Percentiles rank a stretch among this genome's conserved stretches.
These are phyloP conservation scores for Lodderomyces orthopsilosis DNA, from an alignment of 1,139 yeast genomes.

Conservation along the genomic window DNA sequence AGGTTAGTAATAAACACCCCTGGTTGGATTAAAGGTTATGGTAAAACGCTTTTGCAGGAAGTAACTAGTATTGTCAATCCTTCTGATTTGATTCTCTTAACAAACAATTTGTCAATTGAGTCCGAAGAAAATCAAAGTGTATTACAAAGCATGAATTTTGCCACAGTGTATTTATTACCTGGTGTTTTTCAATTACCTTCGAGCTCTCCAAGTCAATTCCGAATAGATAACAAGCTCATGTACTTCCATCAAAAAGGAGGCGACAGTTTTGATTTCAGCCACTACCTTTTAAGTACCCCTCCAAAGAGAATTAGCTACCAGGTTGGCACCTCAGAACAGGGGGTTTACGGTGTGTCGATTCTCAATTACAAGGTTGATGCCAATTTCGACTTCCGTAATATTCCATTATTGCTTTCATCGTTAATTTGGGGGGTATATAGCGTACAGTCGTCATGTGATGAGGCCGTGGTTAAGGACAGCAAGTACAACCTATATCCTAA, in stretches of 20 bases:
- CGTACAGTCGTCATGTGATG: slow-evolving; percentile 3
- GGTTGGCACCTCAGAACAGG: slow-evolving; percentile 16
- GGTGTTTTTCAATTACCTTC: slow-evolving; percentile 18
- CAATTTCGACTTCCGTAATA: slow-evolving; percentile 34
- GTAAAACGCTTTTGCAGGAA: slow-evolving; percentile 58
- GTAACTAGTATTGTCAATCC: slow-evolving; percentile 52
- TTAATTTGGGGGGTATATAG: slow-evolving; percentile 51
- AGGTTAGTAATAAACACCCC: slow-evolving; percentile 74
- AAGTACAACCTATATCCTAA: background rate
- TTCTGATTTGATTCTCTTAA: slow-evolving; percentile 45
- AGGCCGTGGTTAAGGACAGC: background rate
- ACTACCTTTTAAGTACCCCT: slow-evolving; percentile 43
- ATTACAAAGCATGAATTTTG: slow-evolving; percentile 14
- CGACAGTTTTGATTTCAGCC: slow-evolving; percentile 41
- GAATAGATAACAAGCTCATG: slow-evolving; percentile 49
- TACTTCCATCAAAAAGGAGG: slow-evolving; percentile 47
- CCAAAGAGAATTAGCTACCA: slow-evolving; percentile 50
- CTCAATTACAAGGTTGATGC: slow-evolving; percentile 28
- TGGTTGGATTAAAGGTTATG: slow-evolving; percentile 93
- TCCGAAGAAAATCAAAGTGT: slow-evolving; percentile 25
- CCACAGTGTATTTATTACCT: background rate
- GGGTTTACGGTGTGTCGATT: slow-evolving; percentile 37
- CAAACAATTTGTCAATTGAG: slow-evolving; percentile 20
- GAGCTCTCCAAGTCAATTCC: slow-evolving; percentile 46
- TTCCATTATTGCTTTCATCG: slow-evolving; percentile 49